phyloP scores from a whole-genome alignment of 257 asterid genomes.

The Lavandula angustifolia region DNA sequence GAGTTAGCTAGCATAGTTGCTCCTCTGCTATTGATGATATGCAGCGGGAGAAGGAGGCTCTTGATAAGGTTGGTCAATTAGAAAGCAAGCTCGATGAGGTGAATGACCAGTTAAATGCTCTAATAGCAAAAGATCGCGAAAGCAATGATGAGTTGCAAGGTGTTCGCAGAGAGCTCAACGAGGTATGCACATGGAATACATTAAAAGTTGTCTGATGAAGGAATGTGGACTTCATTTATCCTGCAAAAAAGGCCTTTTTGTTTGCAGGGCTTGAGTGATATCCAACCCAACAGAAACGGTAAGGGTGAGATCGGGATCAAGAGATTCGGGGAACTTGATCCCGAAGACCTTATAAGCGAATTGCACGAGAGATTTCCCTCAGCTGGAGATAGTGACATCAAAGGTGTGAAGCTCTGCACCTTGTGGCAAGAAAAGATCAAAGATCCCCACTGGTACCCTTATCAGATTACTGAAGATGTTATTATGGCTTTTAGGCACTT shows the following conservation, averaged over 20 bases:
- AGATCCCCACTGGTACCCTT: constrained; percentile 61
- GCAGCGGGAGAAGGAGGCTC: constrained; percentile 64
- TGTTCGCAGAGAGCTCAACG: constrained; percentile 49
- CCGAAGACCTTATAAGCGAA: constrained; percentile 42
- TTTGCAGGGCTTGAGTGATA: constrained; percentile 51
- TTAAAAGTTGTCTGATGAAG: constrained; percentile 17
- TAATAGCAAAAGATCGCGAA: constrained; percentile 46
- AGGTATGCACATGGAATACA: constrained; percentile 42
- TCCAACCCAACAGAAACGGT: constrained; percentile 37
- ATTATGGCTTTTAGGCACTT: too few relatives aligned
- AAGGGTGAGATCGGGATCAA: constrained; percentile 64
- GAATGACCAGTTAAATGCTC: constrained; percentile 28
- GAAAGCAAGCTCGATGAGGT: constrained; percentile 40
- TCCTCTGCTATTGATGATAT: constrained; percentile 10
- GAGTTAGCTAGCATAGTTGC: too few relatives aligned
- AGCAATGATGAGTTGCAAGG: constrained; percentile 55
- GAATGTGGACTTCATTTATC: neutral
- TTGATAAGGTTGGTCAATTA: constrained; percentile 46
- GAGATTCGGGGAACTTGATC: constrained; percentile 70
- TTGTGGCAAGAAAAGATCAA: constrained; percentile 63
- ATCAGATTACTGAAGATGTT: constrained; percentile 38
- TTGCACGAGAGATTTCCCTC: constrained; percentile 43
- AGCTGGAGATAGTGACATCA: constrained; percentile 41
- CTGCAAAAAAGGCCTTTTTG: neutral
- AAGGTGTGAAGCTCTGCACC: constrained; percentile 54